Conservation (phyloP, 352 stramenopile genomes). For the Pythium utonaiense region DNA sequence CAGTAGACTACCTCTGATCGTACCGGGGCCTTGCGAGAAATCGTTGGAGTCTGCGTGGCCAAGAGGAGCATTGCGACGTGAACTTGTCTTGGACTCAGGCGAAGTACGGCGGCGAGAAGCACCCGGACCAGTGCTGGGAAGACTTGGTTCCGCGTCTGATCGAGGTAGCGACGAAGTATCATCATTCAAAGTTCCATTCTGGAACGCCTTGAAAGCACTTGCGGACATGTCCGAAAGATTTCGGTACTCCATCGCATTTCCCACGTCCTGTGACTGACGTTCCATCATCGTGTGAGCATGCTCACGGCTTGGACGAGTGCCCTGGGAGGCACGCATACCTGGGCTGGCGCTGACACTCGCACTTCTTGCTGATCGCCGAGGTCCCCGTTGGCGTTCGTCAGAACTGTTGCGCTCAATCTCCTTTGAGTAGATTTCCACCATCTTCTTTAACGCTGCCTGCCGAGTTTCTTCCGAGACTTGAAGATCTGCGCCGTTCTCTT, state of each 20-base stretch:
- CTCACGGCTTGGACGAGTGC: conserved; percentile 6
- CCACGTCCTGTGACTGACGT: background rate
- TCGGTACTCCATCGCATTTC: conserved; percentile 34
- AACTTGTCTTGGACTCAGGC: conserved; percentile 16
- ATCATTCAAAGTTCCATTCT: conserved; percentile 34
- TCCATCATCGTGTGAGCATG: conserved; percentile 20
- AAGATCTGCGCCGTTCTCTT: conserved; percentile 42
- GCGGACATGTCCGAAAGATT: conserved; percentile 63
- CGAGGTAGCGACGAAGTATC: conserved; percentile 15
- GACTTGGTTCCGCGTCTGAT: conserved; percentile 19
- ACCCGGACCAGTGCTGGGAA: conserved; percentile 12
- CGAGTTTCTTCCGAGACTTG: conserved; percentile 56
- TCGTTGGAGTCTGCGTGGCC: conserved; percentile 3
- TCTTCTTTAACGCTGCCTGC: conserved; percentile 57
- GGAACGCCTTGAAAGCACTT: conserved; percentile 58
- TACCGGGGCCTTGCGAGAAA: background rate
- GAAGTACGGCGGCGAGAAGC: conserved; percentile 19
- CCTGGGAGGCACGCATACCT: background rate
- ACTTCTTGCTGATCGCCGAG: conserved; percentile 9
- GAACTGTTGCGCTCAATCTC: conserved; percentile 46
- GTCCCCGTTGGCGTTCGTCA: conserved; percentile 16
- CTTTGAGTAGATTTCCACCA: conserved; percentile 74
- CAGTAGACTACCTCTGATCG: conserved; percentile 25
- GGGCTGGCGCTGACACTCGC: conserved; percentile 4
- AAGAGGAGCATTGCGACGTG: conserved; percentile 15